Conservation (phyloP, 768 basidiomycete species). For the Steccherinum ochraceum region DNA sequence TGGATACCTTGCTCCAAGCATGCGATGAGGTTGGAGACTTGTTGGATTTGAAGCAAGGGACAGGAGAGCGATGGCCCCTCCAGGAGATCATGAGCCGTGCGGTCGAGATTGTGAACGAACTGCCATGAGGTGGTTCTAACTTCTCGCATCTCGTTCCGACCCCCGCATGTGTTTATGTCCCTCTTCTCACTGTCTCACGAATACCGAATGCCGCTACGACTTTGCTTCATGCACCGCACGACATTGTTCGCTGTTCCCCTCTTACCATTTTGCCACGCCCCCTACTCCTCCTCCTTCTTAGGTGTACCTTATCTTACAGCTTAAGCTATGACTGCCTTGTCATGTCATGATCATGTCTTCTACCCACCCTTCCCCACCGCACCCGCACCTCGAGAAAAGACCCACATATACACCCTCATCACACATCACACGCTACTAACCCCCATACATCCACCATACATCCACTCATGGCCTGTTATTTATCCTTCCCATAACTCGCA, state of each 20-base stretch:
- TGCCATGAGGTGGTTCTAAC: slow-evolving; percentile 15
- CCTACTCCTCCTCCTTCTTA: background rate
- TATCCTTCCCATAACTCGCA: background rate
- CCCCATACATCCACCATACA: background rate
- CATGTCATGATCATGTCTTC: too few species aligned
- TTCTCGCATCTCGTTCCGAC: too few species aligned
- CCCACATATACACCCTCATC: too few species aligned
- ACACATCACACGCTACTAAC: background rate
- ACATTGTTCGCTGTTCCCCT: background rate
- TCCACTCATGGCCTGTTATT: background rate
- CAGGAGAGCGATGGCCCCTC: slow-evolving; percentile 66
- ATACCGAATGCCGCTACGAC: too few species aligned
- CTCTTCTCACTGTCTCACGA: too few species aligned
- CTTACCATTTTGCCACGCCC: background rate
- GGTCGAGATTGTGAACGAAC: slow-evolving; percentile 57
- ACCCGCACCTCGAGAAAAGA: too few species aligned
- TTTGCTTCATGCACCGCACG: background rate
- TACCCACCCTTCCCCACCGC: too few species aligned
- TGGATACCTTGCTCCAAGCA: slow-evolving; percentile 78
- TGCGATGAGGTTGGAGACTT: slow-evolving; percentile 90
- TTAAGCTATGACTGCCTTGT: background rate
- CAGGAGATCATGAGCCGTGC: slow-evolving; percentile 69
- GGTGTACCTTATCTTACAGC: background rate
- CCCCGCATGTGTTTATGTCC: too few species aligned
- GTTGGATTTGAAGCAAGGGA: slow-evolving; percentile 83